Conservation (phyloP, 2,329 filamentous ascomycete species). For the Sclerotinia trifoliorum region DNA sequence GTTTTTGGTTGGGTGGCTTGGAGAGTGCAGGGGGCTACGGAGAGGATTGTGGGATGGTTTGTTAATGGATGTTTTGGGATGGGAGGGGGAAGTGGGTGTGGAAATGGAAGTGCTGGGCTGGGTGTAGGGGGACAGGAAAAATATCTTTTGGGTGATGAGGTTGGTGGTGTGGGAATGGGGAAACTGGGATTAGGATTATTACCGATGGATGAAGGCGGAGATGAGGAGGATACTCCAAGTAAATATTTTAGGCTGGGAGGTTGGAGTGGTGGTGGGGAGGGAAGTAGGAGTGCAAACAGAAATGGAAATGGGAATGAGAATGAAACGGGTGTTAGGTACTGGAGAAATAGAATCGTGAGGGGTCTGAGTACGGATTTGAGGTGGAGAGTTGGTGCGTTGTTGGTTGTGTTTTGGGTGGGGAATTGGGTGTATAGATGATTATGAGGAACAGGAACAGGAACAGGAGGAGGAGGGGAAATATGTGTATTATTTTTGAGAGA, state of each 20-base stretch:
- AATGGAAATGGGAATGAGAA: neutral
- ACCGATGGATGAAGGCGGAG: constrained; percentile 17
- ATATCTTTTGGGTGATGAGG: neutral
- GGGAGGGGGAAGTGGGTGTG: constrained; percentile 33
- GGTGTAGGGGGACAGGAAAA: constrained; percentile 25
- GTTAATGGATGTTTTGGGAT: constrained; percentile 28
- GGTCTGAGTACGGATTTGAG: constrained; percentile 18
- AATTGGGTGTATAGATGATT: constrained; percentile 28
- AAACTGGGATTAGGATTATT: constrained; percentile 19
- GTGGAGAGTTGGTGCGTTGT: constrained; percentile 25
- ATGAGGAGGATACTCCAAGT: constrained; percentile 20
- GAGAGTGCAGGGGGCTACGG: constrained; percentile 42
- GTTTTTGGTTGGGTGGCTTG: constrained; percentile 47
- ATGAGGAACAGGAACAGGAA: no score
- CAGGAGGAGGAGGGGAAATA: no score
- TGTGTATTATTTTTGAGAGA: no score
- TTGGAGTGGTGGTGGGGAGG: constrained; percentile 10
- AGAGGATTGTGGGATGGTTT: constrained; percentile 43
- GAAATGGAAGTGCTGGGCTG: constrained; percentile 38
- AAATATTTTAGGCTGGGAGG: constrained; percentile 30
- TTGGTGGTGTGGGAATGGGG: neutral
- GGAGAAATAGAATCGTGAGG: neutral
- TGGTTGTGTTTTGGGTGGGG: constrained; percentile 26
- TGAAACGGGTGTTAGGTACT: neutral
- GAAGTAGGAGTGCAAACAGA: neutral